Evolutionary conservation across 75 land plant genomes (phyloP).

Genomic region (Pinus taeda): DNA sequence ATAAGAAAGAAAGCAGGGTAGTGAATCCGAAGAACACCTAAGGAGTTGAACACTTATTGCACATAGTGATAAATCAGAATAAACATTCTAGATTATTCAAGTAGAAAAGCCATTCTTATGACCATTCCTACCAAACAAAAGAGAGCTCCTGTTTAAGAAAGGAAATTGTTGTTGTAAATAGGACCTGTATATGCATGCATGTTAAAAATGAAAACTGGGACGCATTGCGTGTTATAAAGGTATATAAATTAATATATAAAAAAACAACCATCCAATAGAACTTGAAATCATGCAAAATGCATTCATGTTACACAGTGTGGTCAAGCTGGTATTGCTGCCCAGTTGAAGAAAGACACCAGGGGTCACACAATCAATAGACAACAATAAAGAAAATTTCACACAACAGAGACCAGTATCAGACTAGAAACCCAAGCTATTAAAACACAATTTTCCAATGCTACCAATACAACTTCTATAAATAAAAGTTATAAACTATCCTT

Average conservation of each 20-base stretch:
- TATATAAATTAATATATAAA: background rate
- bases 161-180: conserved; percentile 27
- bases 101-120: too few relatives aligned
- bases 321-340: background rate
- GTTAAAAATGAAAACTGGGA: background rate
- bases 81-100: too few relatives aligned
- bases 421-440: background rate
- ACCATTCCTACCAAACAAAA: too few relatives aligned
- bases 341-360: background rate
- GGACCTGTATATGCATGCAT: background rate
- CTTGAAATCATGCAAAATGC: background rate
- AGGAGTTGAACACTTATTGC: background rate
- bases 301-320: background rate
- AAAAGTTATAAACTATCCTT: background rate
- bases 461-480: background rate
- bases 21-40: background rate
- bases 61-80: background rate
- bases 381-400: background rate
- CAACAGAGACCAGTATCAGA: background rate
- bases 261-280: background rate
- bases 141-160: too few relatives aligned
- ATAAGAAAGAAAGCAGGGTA: conserved; percentile 24
- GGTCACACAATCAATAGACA: background rate
- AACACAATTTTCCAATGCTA: background rate
- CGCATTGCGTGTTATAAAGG: background rate